Evolutionary conservation across 2,329 filamentous ascomycete genomes (phyloP).

Genomic region (Xylaria sp.): DNA sequence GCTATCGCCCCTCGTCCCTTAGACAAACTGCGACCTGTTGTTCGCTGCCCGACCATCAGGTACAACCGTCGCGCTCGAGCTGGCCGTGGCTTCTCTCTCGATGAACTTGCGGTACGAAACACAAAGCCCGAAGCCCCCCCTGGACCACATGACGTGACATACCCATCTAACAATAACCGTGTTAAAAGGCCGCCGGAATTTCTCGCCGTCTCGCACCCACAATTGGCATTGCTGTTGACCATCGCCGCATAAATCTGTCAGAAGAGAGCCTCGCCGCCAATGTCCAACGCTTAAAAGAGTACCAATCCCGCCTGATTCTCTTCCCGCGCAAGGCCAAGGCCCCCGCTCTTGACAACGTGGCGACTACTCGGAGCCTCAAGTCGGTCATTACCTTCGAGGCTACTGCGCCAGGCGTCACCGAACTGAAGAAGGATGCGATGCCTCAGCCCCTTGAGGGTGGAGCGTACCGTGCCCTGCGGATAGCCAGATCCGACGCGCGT

Average conservation of each 20-base stretch:
- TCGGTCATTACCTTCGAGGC: neutral
- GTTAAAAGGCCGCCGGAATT: neutral
- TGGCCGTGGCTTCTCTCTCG: conserved; percentile 1
- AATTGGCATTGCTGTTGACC: neutral
- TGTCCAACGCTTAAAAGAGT: neutral
- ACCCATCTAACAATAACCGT: neutral
- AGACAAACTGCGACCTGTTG: neutral
- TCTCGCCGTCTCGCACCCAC: neutral
- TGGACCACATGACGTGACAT: neutral
- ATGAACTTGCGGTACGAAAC: conserved; percentile 5
- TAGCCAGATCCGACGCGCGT: neutral
- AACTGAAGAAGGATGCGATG: conserved; percentile 1
- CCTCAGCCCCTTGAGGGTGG: neutral
- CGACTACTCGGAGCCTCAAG: neutral
- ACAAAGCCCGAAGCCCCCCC: neutral
- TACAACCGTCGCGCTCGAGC: neutral
- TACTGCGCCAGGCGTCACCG: neutral
- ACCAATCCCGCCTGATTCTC: neutral
- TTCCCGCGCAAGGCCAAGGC: neutral
- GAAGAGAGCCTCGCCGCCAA: neutral
- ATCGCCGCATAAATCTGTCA: neutral
- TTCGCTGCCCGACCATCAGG: conserved; percentile 1
- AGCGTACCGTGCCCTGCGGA: neutral
- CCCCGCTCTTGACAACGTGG: neutral
- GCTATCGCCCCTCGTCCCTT: neutral